These are phyloP conservation scores for Mortierella polycephala DNA, from an alignment of 371 early-diverging fungal genomes.

Conservation along the genomic window DNA sequence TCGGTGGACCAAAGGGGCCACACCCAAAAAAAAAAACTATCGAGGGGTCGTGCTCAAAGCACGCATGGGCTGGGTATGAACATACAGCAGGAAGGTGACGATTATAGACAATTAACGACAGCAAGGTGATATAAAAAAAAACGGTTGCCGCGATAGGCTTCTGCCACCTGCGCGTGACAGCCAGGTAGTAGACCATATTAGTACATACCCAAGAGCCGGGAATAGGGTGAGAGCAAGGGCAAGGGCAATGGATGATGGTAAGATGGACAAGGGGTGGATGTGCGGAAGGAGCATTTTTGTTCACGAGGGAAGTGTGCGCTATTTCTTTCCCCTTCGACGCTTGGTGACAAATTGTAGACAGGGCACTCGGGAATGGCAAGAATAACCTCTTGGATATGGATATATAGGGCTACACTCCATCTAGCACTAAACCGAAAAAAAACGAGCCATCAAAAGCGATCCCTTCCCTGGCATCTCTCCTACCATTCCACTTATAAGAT, in stretches of 20 bases:
- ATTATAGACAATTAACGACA: background rate
- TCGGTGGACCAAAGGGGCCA: background rate
- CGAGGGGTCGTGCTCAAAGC: constrained; percentile 1
- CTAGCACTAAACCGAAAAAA: background rate
- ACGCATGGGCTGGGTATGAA: background rate
- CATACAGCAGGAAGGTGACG: background rate
- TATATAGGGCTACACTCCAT: background rate
- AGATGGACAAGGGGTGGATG: background rate
- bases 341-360: background rate
- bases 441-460: constrained; percentile 1
- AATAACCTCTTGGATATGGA: background rate
- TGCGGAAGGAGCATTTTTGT: background rate
- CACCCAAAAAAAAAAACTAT: background rate
- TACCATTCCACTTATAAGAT: background rate
- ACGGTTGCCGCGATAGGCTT: no score
- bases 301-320: no score
- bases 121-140: no score
- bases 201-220: constrained; percentile 9
- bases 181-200: background rate
- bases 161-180: no score
- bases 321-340: background rate
- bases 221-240: constrained; percentile 15
- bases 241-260: constrained; percentile 7
- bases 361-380: background rate
- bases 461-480: background rate